Evolutionary conservation across 441 rosid species (phyloP).

Genomic region (Brassica balearica): DNA sequence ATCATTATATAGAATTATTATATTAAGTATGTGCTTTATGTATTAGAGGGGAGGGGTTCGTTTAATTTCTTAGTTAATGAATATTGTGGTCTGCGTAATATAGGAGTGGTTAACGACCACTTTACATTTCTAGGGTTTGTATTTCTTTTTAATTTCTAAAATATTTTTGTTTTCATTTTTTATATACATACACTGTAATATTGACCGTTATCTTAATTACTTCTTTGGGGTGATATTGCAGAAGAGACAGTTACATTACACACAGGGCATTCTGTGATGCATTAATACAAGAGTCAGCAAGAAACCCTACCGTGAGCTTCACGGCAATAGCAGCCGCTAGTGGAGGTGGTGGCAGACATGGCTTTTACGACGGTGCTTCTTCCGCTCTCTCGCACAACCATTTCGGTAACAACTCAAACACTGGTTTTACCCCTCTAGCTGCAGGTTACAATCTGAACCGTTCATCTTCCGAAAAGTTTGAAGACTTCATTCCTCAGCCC

Average conservation of each 20-base stretch:
- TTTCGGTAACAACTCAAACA: constrained; percentile 29
- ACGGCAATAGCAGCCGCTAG: constrained; percentile 48
- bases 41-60: constrained; percentile 32
- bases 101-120: constrained; percentile 39
- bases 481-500: constrained; percentile 51
- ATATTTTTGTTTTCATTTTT: not conserved
- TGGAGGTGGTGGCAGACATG: constrained; percentile 40
- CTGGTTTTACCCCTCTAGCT: constrained; percentile 40
- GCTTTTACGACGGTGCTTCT: constrained; percentile 52
- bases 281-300: constrained; percentile 69
- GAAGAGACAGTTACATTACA: constrained; percentile 82
- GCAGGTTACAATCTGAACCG: constrained; percentile 40
- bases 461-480: constrained; percentile 49
- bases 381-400: constrained; percentile 32
- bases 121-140: constrained; percentile 31
- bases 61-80: constrained; percentile 25
- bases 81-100: constrained; percentile 29
- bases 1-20: not conserved
- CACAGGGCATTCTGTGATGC: constrained; percentile 86
- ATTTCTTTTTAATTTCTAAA: not conserved
- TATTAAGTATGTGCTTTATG: constrained; percentile 3
- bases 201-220: not conserved
- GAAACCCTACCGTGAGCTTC: constrained; percentile 61
- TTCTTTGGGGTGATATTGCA: constrained; percentile 36
- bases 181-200: not conserved